Evolutionary conservation across 2,329 filamentous ascomycete genomes (phyloP).

Genomic region (Camptophora hylomeconis): DNA sequence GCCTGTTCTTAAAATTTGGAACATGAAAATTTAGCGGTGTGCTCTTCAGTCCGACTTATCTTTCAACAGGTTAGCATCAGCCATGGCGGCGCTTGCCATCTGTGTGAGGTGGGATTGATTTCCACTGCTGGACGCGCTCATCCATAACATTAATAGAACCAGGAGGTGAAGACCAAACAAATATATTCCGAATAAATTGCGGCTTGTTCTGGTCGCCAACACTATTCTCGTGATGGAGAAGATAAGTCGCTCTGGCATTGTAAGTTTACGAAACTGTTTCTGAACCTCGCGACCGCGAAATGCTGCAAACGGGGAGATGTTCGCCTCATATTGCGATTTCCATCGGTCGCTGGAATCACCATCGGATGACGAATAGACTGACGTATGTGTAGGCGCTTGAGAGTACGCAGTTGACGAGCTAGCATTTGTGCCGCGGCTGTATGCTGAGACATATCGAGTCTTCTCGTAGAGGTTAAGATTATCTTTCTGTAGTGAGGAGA

Average conservation of each 20-base stretch:
- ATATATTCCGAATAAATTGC: slow-evolving; percentile 88
- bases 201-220: slow-evolving; percentile 73
- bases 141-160: slow-evolving; percentile 73
- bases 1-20: too few species aligned
- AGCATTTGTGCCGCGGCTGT: slow-evolving; percentile 58
- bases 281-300: slow-evolving; percentile 90
- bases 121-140: too few species aligned
- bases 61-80: too few species aligned
- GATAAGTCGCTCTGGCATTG: slow-evolving; percentile 74
- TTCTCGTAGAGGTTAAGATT: slow-evolving; percentile 96
- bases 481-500: slow-evolving; percentile 86
- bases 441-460: slow-evolving; percentile 88
- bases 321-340: slow-evolving; percentile 82
- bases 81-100: slow-evolving; percentile 36
- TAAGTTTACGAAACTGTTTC: slow-evolving; percentile 85
- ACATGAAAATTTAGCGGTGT: too few species aligned
- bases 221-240: slow-evolving; percentile 87
- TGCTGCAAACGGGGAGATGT: slow-evolving; percentile 87
- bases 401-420: slow-evolving; percentile 51
- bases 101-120: too few species aligned
- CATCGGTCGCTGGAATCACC: slow-evolving; percentile 69
- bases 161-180: slow-evolving; percentile 78
- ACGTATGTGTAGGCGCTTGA: slow-evolving; percentile 62
- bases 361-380: slow-evolving; percentile 48
- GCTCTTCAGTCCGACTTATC: too few species aligned